Evolutionary conservation across 257 asterid species (phyloP), one percentile per base, ranked within the genome.

Genomic region (Fraxinus quadrangulata): DNA sequence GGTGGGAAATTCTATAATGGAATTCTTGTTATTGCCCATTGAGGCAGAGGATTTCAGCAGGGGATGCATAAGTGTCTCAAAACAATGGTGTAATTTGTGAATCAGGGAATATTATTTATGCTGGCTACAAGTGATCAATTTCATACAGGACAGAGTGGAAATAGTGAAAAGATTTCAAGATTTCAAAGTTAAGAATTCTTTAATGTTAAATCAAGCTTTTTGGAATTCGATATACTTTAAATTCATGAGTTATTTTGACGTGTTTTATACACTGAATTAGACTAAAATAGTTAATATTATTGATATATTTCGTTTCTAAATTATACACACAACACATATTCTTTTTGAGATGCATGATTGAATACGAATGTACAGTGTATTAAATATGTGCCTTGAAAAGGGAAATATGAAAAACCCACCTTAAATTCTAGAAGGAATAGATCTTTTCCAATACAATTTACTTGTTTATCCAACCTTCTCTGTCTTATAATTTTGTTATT

Each of bases 1-100:
- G 11, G 88, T 77, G 6, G 94, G 97, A 33, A 87, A 88, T 37
- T 89, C 94, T 2, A 82, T 17, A 11, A 69, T 80, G 71, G 80
- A 49, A 51, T 75, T 80, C 76, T 66, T 67, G 49, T 63, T 63
- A 1, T 63, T 63, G 36, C 26, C 69, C 69, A 63, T 63, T 10
- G 69, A 63, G 36, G 69, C n/a, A n/a, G 77, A 71, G 45, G 74
- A 19, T 68, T 36, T 45, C 12, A 21, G 67, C 23, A 14, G n/a
- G 36, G 56, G 24, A 33, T 33, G 31, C 67, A 24, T 12, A 19
- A 21, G 34, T 11, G 73, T 39, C 61, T 19, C 47, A 74, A 49
- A 49, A 1, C 33, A 72, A 61, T 74, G 81, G 74, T 56, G 83
- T 66, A 77, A 73, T 67, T 76, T 40, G 71, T 75, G 23, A 77